These are phyloP conservation scores for Cordyceps militaris DNA, from an alignment of 2,329 filamentous ascomycete genomes.

Conservation along the genomic window DNA sequence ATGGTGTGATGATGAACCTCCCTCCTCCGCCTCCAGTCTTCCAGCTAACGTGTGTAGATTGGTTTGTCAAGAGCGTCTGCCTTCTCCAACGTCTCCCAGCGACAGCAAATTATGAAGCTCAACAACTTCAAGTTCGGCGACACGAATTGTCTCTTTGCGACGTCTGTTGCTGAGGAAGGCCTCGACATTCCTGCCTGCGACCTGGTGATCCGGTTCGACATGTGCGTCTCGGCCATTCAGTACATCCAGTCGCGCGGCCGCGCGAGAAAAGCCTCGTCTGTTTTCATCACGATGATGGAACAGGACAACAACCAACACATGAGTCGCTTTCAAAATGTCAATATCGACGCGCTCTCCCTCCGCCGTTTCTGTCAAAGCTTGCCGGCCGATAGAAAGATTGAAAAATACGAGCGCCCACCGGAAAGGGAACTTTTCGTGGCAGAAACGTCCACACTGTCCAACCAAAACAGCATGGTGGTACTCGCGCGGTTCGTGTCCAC, in stretches of 20 bases:
- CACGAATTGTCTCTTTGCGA: slow-evolving; percentile 59
- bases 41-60: slow-evolving; percentile 21
- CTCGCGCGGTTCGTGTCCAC: slow-evolving; percentile 68
- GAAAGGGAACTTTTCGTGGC: slow-evolving; percentile 53
- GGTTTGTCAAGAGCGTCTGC: slow-evolving; percentile 25
- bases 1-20: slow-evolving; percentile 35
- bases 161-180: slow-evolving; percentile 60
- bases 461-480: slow-evolving; percentile 62
- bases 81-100: slow-evolving; percentile 59
- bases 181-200: slow-evolving; percentile 64
- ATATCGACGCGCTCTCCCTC: slow-evolving; percentile 55
- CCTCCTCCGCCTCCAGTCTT: not conserved
- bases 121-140: slow-evolving; percentile 53
- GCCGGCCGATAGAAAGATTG: slow-evolving; percentile 60
- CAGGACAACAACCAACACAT: slow-evolving; percentile 55
- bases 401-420: slow-evolving; percentile 20
- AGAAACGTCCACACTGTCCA: slow-evolving; percentile 70
- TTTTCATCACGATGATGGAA: slow-evolving; percentile 81
- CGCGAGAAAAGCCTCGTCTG: slow-evolving; percentile 69
- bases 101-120: slow-evolving; percentile 67
- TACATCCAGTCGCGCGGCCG: slow-evolving; percentile 91
- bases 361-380: slow-evolving; percentile 69
- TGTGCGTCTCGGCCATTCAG: slow-evolving; percentile 84
- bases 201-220: slow-evolving; percentile 68
- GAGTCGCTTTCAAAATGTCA: slow-evolving; percentile 50